Evolutionary conservation across 2,329 filamentous ascomycete species (phyloP).

Genomic region (Scleromitrula shiraiana): DNA sequence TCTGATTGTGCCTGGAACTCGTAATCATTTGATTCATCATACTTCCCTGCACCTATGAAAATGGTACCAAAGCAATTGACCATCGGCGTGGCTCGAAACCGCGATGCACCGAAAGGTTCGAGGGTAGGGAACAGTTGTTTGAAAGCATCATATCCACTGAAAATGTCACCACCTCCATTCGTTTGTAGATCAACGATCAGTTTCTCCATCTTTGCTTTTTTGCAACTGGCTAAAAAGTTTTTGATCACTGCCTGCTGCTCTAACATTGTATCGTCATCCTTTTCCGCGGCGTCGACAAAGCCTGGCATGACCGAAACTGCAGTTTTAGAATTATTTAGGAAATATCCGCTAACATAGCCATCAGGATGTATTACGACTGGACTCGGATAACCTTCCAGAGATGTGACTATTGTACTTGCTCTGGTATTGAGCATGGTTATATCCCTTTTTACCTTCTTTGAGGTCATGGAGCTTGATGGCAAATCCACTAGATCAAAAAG

Average conservation of each 20-base stretch:
- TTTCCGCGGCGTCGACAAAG: conserved; percentile 18
- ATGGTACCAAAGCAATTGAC: conserved; percentile 8
- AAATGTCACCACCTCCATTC: conserved; percentile 50
- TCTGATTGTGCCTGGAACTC: neutral
- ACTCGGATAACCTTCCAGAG: conserved; percentile 12
- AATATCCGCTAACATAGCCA: conserved; percentile 18
- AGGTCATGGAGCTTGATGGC: neutral
- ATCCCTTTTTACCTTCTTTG: neutral
- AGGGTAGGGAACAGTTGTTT: conserved; percentile 27
- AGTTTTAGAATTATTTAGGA: conserved; percentile 14
- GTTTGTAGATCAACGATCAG: conserved; percentile 43
- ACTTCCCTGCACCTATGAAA: neutral
- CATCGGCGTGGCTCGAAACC: conserved; percentile 13
- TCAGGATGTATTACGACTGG: conserved; percentile 11
- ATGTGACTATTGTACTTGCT: neutral
- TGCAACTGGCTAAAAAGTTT: conserved; percentile 3
- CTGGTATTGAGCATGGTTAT: neutral
- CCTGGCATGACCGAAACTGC: conserved; percentile 17
- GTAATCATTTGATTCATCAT: neutral
- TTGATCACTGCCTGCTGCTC: conserved; percentile 4
- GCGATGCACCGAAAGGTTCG: conserved; percentile 34
- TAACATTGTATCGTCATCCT: neutral
- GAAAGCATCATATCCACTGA: conserved; percentile 42
- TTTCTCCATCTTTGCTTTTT: conserved; percentile 5
- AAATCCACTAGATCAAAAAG: conserved; percentile 12